Evolutionary conservation across 371 early-diverging fungal species (phyloP), one percentile per base, ranked within the genome.

Genomic region (Nematocida sp.): DNA sequence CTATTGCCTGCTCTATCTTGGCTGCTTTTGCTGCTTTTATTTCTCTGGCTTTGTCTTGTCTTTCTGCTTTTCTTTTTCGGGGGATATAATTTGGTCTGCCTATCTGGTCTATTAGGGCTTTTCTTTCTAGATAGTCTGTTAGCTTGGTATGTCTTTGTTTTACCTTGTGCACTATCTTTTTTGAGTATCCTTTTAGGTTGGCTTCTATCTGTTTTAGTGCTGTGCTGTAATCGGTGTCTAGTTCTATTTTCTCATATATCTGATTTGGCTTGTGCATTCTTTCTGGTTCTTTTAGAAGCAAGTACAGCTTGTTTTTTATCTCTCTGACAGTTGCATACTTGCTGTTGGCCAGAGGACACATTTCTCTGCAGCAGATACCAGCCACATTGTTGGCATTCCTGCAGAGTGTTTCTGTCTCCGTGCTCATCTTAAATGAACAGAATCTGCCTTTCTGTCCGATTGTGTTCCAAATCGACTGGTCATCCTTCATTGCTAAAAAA

Each of bases 321-420:
- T 94, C 95, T 78, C 94, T 88, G 40, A 98, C 88, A 2, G 99
- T 98, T 21, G 99, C 99, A 83, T 98, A 98, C 78, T 90, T 87
- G 58, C 88, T 88, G 85, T 96, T 98, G 57, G 99, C 94, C 75
- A 98, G 85, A 15, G 99, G 99, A 82, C 99, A 98, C 9, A 92
- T 90, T 78, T 89, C 89, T 41, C 91, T 87, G 84, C 89, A 90
- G 86, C 98, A 98, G 25, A 94, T 86, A 47, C 98, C 99, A 5
- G 97, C 93, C 5, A 95, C 90, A 84, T 96, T 98, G 85, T 94
- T 91, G 80, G 89, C 89, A 81, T 96, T 94, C 78, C 92, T 89
- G 85, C 98, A 97, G 74, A 98, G 54, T 1, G 38, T 91, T 57
- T 89, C 89, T 32, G 87, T 88, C 25, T 86, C 81, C 11, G 93